These are phyloP conservation scores for Neotropicomus parvogracilis DNA, from an alignment of 1,284 basidiomycete genomes.

Conservation along the genomic window DNA sequence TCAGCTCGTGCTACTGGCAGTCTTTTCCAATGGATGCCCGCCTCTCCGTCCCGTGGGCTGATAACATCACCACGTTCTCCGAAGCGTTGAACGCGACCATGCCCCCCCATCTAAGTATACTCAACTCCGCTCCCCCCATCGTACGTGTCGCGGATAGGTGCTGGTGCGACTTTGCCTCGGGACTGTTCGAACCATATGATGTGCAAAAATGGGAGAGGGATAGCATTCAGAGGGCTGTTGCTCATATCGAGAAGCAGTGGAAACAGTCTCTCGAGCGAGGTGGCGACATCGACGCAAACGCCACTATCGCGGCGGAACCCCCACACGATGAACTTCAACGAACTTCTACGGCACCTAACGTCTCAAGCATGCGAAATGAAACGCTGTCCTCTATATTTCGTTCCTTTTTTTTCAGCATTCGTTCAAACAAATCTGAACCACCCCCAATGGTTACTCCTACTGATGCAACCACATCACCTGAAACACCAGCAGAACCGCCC, in stretches of 20 bases:
- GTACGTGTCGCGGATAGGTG: conserved; percentile 69
- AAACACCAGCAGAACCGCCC: conserved; percentile 4
- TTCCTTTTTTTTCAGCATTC: conserved; percentile 23
- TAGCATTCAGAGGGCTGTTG: conserved; percentile 50
- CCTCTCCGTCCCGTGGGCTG: conserved; percentile 60
- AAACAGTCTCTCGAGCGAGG: conserved; percentile 24
- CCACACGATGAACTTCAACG: conserved; percentile 1
- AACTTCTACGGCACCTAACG: conserved; percentile 4
- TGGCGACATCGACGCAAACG: conserved; percentile 6
- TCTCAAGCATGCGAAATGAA: conserved; percentile 13
- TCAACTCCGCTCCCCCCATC: conserved; percentile 33
- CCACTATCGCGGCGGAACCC: conserved; percentile 12
- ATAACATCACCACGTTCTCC: conserved; percentile 65
- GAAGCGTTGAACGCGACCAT: conserved; percentile 51
- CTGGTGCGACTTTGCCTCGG: conserved; percentile 70
- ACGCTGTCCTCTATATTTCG: conserved; percentile 24
- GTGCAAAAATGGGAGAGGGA: conserved; percentile 65
- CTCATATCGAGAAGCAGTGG: conserved; percentile 44
- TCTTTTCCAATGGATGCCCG: conserved; percentile 62
- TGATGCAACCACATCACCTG: conserved; percentile 3
- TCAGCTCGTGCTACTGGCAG: conserved; percentile 84
- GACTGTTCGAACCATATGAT: conserved; percentile 71
- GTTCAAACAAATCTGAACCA: conserved; percentile 3
- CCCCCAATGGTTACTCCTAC: not conserved
- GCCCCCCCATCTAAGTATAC: conserved; percentile 34